These are phyloP conservation scores for Fagopyrum homotropicum DNA, from an alignment of 148 eudicot species.

Conservation along the genomic window DNA sequence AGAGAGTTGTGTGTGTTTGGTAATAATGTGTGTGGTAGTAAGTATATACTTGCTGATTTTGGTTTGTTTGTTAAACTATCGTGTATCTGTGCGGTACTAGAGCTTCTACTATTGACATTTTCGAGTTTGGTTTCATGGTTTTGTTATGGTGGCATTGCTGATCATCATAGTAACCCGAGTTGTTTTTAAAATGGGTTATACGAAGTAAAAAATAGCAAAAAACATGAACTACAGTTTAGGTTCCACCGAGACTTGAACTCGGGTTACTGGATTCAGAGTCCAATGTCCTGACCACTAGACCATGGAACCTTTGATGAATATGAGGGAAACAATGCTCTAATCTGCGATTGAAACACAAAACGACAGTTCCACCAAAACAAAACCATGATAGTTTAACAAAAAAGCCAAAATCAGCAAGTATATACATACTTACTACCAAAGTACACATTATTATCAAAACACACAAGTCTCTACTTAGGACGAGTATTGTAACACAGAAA, in stretches of 20 bases:
- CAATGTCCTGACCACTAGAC: slow-evolving; percentile 13
- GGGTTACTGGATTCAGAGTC: slow-evolving; percentile 15
- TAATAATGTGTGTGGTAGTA: background rate
- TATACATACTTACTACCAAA: background rate
- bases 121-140: no score
- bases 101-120: no score
- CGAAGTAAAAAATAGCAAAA: no score
- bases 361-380: no score
- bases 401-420: no score
- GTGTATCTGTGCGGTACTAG: no score
- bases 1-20: background rate
- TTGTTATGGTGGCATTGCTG: no score
- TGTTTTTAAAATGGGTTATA: no score
- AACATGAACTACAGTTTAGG: background rate
- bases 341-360: no score
- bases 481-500: slow-evolving; percentile 36
- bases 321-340: no score
- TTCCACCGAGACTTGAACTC: slow-evolving; percentile 11
- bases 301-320: background rate
- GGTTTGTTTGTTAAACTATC: background rate
- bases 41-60: background rate
- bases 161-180: no score
- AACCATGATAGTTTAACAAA: background rate
- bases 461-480: slow-evolving; percentile 2
- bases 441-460: background rate